Conservation (phyloP, 1,139 yeast species). For the Sugiyamaella paludigena region DNA sequence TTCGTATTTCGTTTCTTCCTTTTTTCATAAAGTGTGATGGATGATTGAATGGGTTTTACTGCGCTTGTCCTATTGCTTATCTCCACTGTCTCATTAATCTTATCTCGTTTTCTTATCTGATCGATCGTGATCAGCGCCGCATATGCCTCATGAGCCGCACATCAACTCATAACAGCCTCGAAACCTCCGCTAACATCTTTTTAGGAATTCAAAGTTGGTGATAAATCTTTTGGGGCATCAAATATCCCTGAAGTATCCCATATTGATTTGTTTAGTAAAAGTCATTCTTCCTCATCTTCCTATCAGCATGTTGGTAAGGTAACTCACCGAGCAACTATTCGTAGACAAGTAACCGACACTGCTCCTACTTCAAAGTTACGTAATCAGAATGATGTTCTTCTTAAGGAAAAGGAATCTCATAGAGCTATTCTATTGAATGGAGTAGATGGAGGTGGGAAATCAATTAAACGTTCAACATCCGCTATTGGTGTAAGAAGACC, state of each 20-base stretch:
- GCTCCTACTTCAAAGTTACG: conserved; percentile 21
- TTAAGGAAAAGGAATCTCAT: conserved; percentile 27
- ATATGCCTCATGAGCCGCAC: too few species aligned
- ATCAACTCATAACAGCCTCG: too few species aligned
- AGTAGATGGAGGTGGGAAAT: conserved; percentile 1
- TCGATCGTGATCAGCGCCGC: too few species aligned
- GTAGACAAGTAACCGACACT: conserved; percentile 17
- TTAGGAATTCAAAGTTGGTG: conserved; percentile 20
- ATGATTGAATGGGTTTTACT: too few species aligned
- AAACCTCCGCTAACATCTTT: background rate
- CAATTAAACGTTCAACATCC: conserved; percentile 12
- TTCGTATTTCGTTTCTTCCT: too few species aligned
- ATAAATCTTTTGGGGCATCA: conserved; percentile 18
- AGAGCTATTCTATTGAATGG: conserved; percentile 23
- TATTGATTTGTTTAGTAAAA: conserved; percentile 18
- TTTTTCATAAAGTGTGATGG: too few species aligned
- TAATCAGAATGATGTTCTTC: conserved; percentile 24
- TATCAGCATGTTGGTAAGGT: conserved; percentile 26
- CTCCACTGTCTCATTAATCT: too few species aligned
- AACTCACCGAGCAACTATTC: conserved; percentile 24
- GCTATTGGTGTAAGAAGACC: conserved; percentile 8
- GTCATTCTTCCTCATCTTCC: background rate
- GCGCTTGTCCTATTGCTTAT: too few species aligned
- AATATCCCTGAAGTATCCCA: conserved; percentile 18
- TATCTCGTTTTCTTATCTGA: too few species aligned